A percentile compares a stretch with the other conserved stretches of the same genome.
phyloP scores from a whole-genome alignment of 768 basidiomycete genomes.

The Melanogaster broomeanus region DNA sequence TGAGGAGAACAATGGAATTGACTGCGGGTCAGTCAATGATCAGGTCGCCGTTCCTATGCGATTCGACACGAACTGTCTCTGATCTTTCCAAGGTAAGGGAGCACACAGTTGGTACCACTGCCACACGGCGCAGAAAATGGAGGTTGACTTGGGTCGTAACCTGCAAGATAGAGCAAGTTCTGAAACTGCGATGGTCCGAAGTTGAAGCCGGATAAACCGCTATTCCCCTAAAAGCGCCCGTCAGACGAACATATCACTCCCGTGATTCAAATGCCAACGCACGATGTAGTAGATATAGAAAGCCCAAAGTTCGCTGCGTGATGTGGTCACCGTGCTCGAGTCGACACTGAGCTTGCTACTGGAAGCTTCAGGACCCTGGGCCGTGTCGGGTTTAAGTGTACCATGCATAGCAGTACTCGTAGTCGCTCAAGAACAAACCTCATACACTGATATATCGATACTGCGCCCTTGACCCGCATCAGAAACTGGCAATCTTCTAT shows the following conservation, averaged over 20 bases:
- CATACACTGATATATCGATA: no score
- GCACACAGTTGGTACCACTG: slow-evolving; percentile 54
- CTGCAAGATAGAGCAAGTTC: slow-evolving; percentile 71
- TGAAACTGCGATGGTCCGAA: slow-evolving; percentile 78
- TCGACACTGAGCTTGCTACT: not conserved
- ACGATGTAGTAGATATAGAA: slow-evolving; percentile 62
- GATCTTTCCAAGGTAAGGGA: slow-evolving; percentile 62
- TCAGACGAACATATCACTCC: not conserved
- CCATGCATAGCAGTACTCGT: no score
- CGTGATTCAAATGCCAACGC: slow-evolving; percentile 8
- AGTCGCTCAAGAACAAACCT: no score
- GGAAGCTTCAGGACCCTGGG: no score
- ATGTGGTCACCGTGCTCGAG: slow-evolving; percentile 35
- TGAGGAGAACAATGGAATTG: slow-evolving; percentile 76
- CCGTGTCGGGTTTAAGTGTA: no score
- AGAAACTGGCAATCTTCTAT: no score
- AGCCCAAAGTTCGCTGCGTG: slow-evolving; percentile 54
- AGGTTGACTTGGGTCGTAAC: slow-evolving; percentile 63
- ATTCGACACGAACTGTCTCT: slow-evolving; percentile 53
- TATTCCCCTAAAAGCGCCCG: slow-evolving; percentile 51
- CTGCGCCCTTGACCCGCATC: no score
- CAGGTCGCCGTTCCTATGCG: not conserved
- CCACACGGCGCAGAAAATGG: slow-evolving; percentile 55
- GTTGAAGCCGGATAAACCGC: slow-evolving; percentile 67
- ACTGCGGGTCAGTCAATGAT: slow-evolving; percentile 39